Base-by-base conservation (phyloP, 2,329 filamentous ascomycete genomes). In the Aureobasidium sp. region DNA sequence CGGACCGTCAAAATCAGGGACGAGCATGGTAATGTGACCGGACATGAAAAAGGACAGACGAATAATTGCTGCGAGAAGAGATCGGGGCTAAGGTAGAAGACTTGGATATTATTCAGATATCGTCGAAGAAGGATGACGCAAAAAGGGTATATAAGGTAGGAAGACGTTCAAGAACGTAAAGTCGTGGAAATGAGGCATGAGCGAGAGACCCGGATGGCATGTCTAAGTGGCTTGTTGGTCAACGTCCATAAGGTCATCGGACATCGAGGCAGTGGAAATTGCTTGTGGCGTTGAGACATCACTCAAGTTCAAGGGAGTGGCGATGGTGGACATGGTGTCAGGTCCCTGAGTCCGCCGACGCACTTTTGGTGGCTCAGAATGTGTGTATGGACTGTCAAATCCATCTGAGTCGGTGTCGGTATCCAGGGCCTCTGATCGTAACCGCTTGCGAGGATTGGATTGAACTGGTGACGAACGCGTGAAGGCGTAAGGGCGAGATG, bases 351-450 rank as follows among this genome's bases (percentile, higher is more conserved):
- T 41, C 41, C 57, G 57, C 11, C 45, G 57, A 5, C 57, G 57
- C 25, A 25, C n/a, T 25, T n/a, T 49, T 29, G 45, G 57, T 11
- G 57, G 57, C 25, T 60, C 57, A n/a, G 45, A 42, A 8, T n/a
- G 44, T 9, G 44, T 25, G 15, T 60, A 34, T 12, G 34, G 12
- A n/a, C 34, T 51, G 22, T 51, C 45, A 25, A 34, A 9, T 5
- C 44, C n/a, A 25, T 51, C 57, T 3, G 57, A 51, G 5, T 60
- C 45, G 15, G 45, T 42, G 15, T 60, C 57, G 27, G 57, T 60
- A 22, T 60, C 57, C 11, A 42, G 15, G 15, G n/a, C 37, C 17
- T 60, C 57, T 22, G 57, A 60, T 2, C 45, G 57, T n/a, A 37
- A 17, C 15, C 57, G 57, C 36, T 60, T 60, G 34, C 57, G 57